Conservation (phyloP, 1,139 yeast species). For the Neolecta irregularis region DNA sequence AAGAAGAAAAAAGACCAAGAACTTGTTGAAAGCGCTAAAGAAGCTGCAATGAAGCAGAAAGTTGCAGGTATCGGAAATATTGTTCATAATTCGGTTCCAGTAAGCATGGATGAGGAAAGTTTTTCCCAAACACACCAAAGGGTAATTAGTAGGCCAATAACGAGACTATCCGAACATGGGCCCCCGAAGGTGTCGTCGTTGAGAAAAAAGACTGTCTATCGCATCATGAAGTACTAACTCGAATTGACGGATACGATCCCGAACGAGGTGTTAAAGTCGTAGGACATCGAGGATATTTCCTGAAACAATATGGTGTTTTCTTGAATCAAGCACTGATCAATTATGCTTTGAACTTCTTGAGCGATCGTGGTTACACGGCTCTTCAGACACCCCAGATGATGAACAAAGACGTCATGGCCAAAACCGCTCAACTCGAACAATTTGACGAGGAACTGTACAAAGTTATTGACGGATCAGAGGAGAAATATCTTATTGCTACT, state of each 20-base stretch:
- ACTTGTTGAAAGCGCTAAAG: slow-evolving; percentile 64
- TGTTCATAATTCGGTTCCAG: slow-evolving; percentile 82
- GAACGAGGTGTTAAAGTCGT: slow-evolving; percentile 96
- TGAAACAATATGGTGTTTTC: slow-evolving; percentile 89
- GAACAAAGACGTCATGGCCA: slow-evolving; percentile 99
- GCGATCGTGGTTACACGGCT: slow-evolving; percentile 68
- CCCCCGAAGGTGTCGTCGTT: slow-evolving; percentile 41
- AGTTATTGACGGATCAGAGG: slow-evolving; percentile 93
- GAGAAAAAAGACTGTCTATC: slow-evolving; percentile 62
- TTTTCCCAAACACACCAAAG: too few species aligned
- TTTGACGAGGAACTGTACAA: slow-evolving; percentile 96
- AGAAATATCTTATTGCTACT: slow-evolving; percentile 93
- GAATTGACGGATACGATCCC: slow-evolving; percentile 95
- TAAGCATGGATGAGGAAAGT: slow-evolving; percentile 54
- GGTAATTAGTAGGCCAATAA: slow-evolving; percentile 43
- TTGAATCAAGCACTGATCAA: slow-evolving; percentile 94
- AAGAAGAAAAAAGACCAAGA: slow-evolving; percentile 52
- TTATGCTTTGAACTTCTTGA: slow-evolving; percentile 78
- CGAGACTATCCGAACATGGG: slow-evolving; percentile 75
- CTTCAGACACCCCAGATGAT: slow-evolving; percentile 98
- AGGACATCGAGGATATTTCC: slow-evolving; percentile 97
- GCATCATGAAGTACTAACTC: slow-evolving; percentile 85
- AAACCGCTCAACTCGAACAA: slow-evolving; percentile 94
- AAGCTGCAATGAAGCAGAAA: slow-evolving; percentile 54
- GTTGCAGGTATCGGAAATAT: slow-evolving; percentile 85